Evolutionary conservation across 352 stramenopile genomes (phyloP).

Genomic region (Globisporangium splendens): DNA sequence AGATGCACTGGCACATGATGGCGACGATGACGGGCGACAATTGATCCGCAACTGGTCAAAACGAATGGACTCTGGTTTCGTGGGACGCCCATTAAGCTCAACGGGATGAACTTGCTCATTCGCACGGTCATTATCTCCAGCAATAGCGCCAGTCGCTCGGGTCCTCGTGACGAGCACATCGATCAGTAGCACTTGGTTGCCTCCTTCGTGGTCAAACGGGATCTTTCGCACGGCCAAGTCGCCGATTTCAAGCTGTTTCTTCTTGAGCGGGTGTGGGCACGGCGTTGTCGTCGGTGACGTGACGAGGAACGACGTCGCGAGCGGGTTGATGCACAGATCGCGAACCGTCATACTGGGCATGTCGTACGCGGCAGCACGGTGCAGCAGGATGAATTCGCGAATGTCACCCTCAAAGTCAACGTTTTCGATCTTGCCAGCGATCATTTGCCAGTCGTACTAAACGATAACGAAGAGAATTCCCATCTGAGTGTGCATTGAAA

Average conservation of each 20-base stretch:
- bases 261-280: conserved; percentile 36
- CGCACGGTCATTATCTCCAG: no score
- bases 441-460: conserved; percentile 86
- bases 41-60: conserved; percentile 18
- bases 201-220: conserved; percentile 53
- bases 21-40: conserved; percentile 2
- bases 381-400: conserved; percentile 56
- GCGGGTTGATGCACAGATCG: conserved; percentile 50
- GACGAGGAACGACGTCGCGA: conserved; percentile 25
- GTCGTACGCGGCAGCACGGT: conserved; percentile 22
- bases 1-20: neutral
- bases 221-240: conserved; percentile 64
- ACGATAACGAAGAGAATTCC: conserved; percentile 1
- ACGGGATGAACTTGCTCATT: neutral
- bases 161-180: conserved; percentile 36
- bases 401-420: conserved; percentile 72
- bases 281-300: conserved; percentile 41
- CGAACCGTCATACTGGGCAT: conserved; percentile 54
- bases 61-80: neutral
- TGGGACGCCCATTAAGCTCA: no score
- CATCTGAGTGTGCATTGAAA: neutral
- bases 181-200: conserved; percentile 47
- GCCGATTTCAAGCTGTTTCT: conserved; percentile 50
- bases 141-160: neutral
- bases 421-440: conserved; percentile 64